Evolutionary conservation across 202 grass and related monocot genomes (phyloP).

Genomic region (Tripidium arundinaceum): DNA sequence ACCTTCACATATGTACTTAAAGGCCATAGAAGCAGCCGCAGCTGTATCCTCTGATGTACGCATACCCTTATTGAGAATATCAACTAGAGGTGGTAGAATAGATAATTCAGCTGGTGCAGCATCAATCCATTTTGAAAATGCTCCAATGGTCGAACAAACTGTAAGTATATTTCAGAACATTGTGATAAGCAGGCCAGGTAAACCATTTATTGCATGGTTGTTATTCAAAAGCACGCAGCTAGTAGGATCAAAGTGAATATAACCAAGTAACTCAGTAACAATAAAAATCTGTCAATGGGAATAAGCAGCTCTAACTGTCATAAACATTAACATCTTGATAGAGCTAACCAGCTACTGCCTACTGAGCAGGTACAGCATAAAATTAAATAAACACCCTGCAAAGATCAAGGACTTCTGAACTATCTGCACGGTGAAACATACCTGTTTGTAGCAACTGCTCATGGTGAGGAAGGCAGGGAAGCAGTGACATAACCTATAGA

Average conservation of each 20-base stretch:
- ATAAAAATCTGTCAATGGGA: neutral
- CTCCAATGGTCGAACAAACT: conserved; percentile 90
- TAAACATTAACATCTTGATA: conserved; percentile 22
- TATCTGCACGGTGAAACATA: conserved; percentile 41
- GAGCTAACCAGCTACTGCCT: conserved; percentile 4
- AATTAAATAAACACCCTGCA: neutral
- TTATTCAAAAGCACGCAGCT: neutral
- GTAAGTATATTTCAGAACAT: conserved; percentile 35
- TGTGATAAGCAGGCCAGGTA: neutral
- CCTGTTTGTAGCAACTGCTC: conserved; percentile 80
- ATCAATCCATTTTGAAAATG: conserved; percentile 98
- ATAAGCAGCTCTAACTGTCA: conserved; percentile 2
- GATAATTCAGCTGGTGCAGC: conserved; percentile 61
- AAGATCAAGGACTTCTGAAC: conserved; percentile 16
- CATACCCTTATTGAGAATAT: conserved; percentile 87
- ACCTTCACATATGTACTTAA: too few species aligned
- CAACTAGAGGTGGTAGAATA: conserved; percentile 85
- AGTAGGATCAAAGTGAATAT: neutral
- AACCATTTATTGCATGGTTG: conserved; percentile 9
- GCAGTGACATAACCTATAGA: conserved; percentile 71
- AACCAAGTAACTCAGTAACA: neutral
- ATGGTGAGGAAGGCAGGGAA: conserved; percentile 78
- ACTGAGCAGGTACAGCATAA: conserved; percentile 1
- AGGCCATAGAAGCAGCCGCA: too few species aligned
- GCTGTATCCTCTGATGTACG: conserved; percentile 80